Evolutionary conservation across 192 early-diverging fungal species (phyloP), one percentile per base, ranked within the genome.

Genomic region (Dimargaris xerosporica): DNA sequence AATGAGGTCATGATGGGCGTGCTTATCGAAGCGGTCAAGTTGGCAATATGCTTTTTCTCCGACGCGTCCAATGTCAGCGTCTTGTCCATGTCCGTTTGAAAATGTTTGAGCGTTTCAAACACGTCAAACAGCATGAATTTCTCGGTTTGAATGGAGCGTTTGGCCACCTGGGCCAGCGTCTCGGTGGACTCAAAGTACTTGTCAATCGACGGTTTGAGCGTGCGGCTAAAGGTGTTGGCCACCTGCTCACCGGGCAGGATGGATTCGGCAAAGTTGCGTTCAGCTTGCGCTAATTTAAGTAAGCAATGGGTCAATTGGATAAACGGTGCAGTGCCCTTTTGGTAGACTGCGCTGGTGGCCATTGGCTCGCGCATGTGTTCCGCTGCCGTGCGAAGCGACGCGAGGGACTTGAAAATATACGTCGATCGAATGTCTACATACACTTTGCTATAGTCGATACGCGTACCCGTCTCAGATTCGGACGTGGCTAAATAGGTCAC

Each of bases 91-190:
- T 68, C 70, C 23, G 56, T 70, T 65, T 68, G 69, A 54, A 52
- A 70, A 19, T 54, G 11, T 41, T 73, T 69, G 7, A 73, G 64
- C 5, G 72, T 69, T 50, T 85, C 79, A 21, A 77, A 68, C 23
- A 87, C 75, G 68, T 90, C 86, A 66, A 88, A 78, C 17, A 88
- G 66, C 70, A 90, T 76, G 59, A 73, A 81, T 28, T 86, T 53
- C 47, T 90, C 86, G 13, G 68, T 72, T 51, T 76, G 63, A 48
- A 79, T 65, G 47, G 65, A 71, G 41, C 80, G 66, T 53, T 76
- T 77, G 21, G 79, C 78, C 7, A 41, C 16, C 39, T 59, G 56
- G 41, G 23, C 19, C 16, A 59, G 34, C 41, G 16, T 13, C 39
- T 76, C 75, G 52, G 69, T 71, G 5, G 65, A 66, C 62, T 46